Base-by-base conservation (phyloP, 306 rosid species). In the Abrus precatorius region DNA sequence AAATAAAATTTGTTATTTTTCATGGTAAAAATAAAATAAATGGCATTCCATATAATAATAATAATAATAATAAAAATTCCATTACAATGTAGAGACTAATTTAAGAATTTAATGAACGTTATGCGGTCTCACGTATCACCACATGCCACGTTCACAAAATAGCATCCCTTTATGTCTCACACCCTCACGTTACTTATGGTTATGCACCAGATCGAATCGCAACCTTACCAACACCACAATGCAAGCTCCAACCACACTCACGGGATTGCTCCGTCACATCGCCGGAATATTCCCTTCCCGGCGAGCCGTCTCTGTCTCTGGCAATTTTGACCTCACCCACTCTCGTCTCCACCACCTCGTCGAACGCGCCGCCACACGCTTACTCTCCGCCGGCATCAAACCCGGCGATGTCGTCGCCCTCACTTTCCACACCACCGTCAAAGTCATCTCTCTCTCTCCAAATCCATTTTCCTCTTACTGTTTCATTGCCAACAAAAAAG, bases 401-500 rank as follows among this genome's bases (percentile, higher is more conserved):
- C 79, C 83, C 59, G 88, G 86, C 77, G 93, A 92, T 74, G 91
- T 87, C 57, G 87, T 91, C 61, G 91, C 92, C 11, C 97, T 92
- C 56, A 87, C 93, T 49, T 92, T 90, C 77, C 89, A 90, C 40
- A 92, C 91, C 82, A 56, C 86, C 74, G 69, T 92, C 64, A 93
- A 89, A 92, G 95, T 89, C 55, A 40, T 49, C 13, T 9, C 13
- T 48, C 7, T 48, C 0, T 4, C 53, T 1, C n/a, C 3, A 44
- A 44, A 44, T 5, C 9, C n/a, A 20, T 20, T 0, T 20, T 11
- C 41, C 61, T 27, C 55, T 41, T n/a, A 45, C 27, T 45, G 56
- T 29, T 68, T 45, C 74, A 45, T 45, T 45, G 36, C 54, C 38
- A 65, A 14, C 13, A 20, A 6, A 65, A 38, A 36, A 62, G 38